Evolutionary conservation across 2,329 filamentous ascomycete genomes (phyloP), one percentile per base, ranked within the genome.

Genomic region (Keithomyces neogunnii): DNA sequence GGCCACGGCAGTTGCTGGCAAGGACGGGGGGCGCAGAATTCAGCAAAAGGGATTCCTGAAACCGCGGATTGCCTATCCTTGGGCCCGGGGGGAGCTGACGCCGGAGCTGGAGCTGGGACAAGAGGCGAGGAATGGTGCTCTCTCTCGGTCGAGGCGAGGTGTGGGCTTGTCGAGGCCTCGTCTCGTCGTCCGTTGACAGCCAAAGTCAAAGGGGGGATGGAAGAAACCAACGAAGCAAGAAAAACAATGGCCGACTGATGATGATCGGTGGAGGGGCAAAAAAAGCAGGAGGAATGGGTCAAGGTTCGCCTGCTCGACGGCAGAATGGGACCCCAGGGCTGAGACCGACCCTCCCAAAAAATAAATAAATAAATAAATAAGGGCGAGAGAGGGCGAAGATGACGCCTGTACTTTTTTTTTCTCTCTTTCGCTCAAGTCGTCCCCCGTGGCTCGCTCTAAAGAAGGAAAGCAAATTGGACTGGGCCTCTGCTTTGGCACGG

Each of bases 391-490:
- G 33, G 8, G 33, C 28, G 43, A 43, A 48, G 29, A 43, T 42
- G 36, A 48, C 36, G 36, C 42, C 43, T 42, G 38, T 40, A 40
- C 29, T 43, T 42, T 46, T 46, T 45, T 50, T 50, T 36, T 45
- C 29, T 33, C 36, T 29, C 11, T 11, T 26, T 32, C n/a, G 11
- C n/a, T n/a, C 9, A 9, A 39, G 36, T 39, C 8, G 8, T 8
- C 39, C 4, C 5, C 2, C 39, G 10, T 42, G 19, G 39, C 28
- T 42, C 39, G 39, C 39, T 33, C 46, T 32, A 35, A 30, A 46
- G 42, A 38, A 45, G 40, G 40, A 52, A 29, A 30, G 38, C 9
- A 49, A 50, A 53, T 51, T 53, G 29, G 48, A 30, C 39, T 36
- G 48, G 19, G 43, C 48, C 45, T 35, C 44, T 44, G 31, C 43